These are phyloP conservation scores for Coemansia sp. DNA, from an alignment of 192 early-diverging fungal genomes.

Conservation along the genomic window DNA sequence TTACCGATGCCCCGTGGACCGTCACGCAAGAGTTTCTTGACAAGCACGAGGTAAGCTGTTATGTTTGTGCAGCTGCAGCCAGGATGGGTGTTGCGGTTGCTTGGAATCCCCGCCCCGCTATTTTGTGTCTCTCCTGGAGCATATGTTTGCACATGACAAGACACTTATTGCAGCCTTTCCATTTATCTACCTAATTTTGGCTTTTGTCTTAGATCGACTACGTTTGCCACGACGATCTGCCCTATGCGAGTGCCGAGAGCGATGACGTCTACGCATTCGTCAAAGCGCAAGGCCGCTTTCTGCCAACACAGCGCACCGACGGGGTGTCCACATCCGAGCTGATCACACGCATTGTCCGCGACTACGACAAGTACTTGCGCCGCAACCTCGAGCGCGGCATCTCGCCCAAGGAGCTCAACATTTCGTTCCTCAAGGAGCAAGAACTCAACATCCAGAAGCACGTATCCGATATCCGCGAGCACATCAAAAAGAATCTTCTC, in stretches of 20 bases:
- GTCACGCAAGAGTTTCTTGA: constrained; percentile 77
- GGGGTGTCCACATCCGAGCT: constrained; percentile 81
- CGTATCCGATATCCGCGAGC: constrained; percentile 67
- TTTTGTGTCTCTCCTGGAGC: no score
- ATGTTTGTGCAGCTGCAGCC: not conserved
- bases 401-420: constrained; percentile 77
- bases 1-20: constrained; percentile 76
- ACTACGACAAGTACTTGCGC: constrained; percentile 82
- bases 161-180: no score
- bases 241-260: constrained; percentile 70
- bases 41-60: constrained; percentile 58
- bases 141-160: no score
- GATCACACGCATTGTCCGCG: constrained; percentile 82
- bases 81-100: no score
- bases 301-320: constrained; percentile 75
- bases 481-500: constrained; percentile 68
- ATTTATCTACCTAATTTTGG: no score
- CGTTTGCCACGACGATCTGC: constrained; percentile 81
- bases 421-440: constrained; percentile 81
- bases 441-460: constrained; percentile 76
- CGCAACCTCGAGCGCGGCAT: constrained; percentile 86
- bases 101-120: no score
- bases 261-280: constrained; percentile 82
- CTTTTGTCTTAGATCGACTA: constrained; percentile 66
- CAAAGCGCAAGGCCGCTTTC: constrained; percentile 68